These are phyloP conservation scores for Microascus cirrosus DNA, from an alignment of 2,329 filamentous ascomycete genomes.

Conservation along the genomic window DNA sequence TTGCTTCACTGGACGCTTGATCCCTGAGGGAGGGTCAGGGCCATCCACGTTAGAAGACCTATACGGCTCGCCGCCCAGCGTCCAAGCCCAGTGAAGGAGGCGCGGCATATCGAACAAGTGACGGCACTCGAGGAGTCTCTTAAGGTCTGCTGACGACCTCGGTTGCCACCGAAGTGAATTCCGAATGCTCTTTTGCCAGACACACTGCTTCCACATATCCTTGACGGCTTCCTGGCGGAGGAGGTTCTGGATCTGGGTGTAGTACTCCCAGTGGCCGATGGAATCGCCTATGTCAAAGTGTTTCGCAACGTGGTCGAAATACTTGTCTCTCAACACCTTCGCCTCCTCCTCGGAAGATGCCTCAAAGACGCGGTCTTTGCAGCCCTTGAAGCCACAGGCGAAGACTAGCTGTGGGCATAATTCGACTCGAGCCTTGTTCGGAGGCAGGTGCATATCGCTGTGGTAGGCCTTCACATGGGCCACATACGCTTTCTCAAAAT, in stretches of 20 bases:
- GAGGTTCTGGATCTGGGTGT: constrained; percentile 29
- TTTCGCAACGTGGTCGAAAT: constrained; percentile 34
- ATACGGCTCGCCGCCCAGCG: constrained; percentile 28
- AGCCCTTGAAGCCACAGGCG: constrained; percentile 28
- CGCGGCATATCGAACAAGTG: constrained; percentile 28
- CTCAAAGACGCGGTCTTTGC: constrained; percentile 31
- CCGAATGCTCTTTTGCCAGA: constrained; percentile 31
- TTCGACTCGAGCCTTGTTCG: constrained; percentile 27
- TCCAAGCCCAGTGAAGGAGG: constrained; percentile 30
- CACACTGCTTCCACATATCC: constrained; percentile 31
- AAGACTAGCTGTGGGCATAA: constrained; percentile 32
- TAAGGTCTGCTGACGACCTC: constrained; percentile 28
- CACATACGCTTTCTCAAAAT: constrained; percentile 32
- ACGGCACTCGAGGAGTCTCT: constrained; percentile 31
- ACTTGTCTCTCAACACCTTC: constrained; percentile 24
- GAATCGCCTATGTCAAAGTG: constrained; percentile 31
- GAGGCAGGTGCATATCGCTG: constrained; percentile 26
- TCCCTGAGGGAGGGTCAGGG: constrained; percentile 5
- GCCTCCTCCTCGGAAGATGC: constrained; percentile 23
- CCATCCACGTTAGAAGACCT: constrained; percentile 16
- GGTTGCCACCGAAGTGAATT: constrained; percentile 27
- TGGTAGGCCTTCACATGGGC: constrained; percentile 31
- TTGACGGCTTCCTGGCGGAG: constrained; percentile 30
- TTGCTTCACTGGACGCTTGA: constrained; percentile 9
- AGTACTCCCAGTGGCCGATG: constrained; percentile 31